Percentiles rank a stretch among this genome's conserved stretches.
Conservation (phyloP, 805 yeast species). For the Alloascoidea africana region DNA sequence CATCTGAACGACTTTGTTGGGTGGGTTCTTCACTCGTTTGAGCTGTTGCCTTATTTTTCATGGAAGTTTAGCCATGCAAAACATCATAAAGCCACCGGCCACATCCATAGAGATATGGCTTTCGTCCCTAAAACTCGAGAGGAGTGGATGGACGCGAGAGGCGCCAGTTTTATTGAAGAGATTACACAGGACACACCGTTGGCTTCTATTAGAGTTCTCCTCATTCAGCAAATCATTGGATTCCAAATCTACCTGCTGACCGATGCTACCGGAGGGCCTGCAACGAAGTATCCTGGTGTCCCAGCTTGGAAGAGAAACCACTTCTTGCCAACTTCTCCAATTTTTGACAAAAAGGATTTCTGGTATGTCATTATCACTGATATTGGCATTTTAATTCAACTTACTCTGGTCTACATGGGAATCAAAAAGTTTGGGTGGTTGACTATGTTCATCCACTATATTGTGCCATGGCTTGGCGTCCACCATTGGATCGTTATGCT, state of each 20-base stretch:
- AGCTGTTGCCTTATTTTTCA: slow-evolving; percentile 74
- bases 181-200: slow-evolving; percentile 65
- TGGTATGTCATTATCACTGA: slow-evolving; percentile 61
- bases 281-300: slow-evolving; percentile 39
- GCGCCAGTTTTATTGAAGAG: slow-evolving; percentile 34
- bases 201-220: slow-evolving; percentile 34
- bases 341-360: slow-evolving; percentile 60
- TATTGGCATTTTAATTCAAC: slow-evolving; percentile 46
- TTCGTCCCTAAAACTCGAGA: slow-evolving; percentile 63
- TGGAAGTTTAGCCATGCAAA: slow-evolving; percentile 77
- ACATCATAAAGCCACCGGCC: slow-evolving; percentile 87
- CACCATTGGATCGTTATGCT: slow-evolving; percentile 88
- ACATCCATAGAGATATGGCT: slow-evolving; percentile 70
- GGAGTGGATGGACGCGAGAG: slow-evolving; percentile 27
- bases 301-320: slow-evolving; percentile 41
- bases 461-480: slow-evolving; percentile 62
- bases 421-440: slow-evolving; percentile 45
- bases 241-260: slow-evolving; percentile 53
- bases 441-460: slow-evolving; percentile 52
- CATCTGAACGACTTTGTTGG: slow-evolving; percentile 68
- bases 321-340: slow-evolving; percentile 57
- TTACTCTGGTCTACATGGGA: slow-evolving; percentile 41
- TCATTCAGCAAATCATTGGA: slow-evolving; percentile 65
- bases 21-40: slow-evolving; percentile 67
- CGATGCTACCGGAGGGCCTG: slow-evolving; percentile 72